Percentiles rank a stretch among this genome's conserved stretches.
Evolutionary conservation across 805 yeast genomes (phyloP).

Genomic region (Kodamaea lidongshanica): DNA sequence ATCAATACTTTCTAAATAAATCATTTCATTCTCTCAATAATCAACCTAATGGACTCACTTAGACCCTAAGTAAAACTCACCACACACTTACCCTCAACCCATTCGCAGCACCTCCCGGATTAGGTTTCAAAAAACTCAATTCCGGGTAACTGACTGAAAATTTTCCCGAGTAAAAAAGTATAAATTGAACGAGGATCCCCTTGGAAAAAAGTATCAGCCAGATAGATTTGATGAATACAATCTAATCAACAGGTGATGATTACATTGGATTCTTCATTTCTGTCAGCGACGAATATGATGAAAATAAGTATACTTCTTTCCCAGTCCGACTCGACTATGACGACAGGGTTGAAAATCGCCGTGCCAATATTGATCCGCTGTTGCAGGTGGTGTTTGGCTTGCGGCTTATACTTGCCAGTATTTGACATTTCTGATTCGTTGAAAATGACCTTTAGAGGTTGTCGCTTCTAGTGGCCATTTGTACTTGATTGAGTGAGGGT

Average conservation of each 20-base stretch:
- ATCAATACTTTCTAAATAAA: no score
- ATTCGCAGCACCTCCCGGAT: no score
- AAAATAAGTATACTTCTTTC: conserved; percentile 71
- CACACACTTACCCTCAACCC: no score
- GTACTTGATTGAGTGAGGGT: conserved; percentile 5
- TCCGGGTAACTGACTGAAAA: conserved; percentile 9
- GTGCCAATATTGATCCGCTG: conserved; percentile 30
- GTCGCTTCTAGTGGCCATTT: conserved; percentile 9
- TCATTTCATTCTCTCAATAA: no score
- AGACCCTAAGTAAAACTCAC: no score
- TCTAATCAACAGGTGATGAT: conserved; percentile 4
- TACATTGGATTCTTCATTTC: conserved; percentile 4
- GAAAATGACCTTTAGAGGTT: conserved; percentile 8
- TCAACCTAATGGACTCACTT: no score
- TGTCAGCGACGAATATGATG: conserved; percentile 30
- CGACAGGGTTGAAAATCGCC: conserved; percentile 69
- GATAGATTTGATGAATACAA: conserved; percentile 3
- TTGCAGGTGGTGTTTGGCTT: conserved; percentile 32
- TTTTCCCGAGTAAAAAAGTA: conserved; percentile 6
- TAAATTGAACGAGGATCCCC: conserved; percentile 3
- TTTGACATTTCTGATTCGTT: conserved; percentile 53
- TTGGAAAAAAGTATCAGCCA: neutral
- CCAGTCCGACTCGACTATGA: conserved; percentile 92
- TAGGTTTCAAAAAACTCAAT: no score
- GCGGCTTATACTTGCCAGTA: conserved; percentile 88